Percentiles rank a stretch among this genome's conserved stretches.
phyloP scores from a whole-genome alignment of 2,329 filamentous ascomycete genomes.

The Colletotrichum noveboracense region DNA sequence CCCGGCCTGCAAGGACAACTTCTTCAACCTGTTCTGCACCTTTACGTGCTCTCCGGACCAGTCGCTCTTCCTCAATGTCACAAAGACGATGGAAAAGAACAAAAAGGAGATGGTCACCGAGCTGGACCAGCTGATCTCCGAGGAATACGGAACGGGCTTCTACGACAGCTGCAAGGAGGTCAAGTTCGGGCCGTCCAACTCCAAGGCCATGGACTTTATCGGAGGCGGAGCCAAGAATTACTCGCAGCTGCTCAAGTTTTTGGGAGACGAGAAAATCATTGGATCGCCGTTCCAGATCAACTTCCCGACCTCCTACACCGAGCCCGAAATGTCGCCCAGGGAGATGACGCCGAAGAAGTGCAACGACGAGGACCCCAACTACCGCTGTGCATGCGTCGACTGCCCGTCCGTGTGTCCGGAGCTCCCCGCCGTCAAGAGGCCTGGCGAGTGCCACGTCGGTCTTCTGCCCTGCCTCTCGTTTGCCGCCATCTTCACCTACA shows the following conservation, averaged over 20 bases:
- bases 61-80: slow-evolving; percentile 93
- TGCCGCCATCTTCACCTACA: slow-evolving; percentile 86
- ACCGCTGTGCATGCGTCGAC: slow-evolving; percentile 92
- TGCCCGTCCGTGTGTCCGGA: slow-evolving; percentile 86
- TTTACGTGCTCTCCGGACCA: slow-evolving; percentile 98
- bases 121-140: slow-evolving; percentile 86
- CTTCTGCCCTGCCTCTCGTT: slow-evolving; percentile 93
- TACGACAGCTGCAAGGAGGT: slow-evolving; percentile 99
- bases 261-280: slow-evolving; percentile 88
- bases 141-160: slow-evolving; percentile 85
- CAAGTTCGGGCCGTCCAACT: slow-evolving; percentile 94
- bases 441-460: slow-evolving; percentile 80
- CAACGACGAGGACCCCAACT: slow-evolving; percentile 85
- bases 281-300: slow-evolving; percentile 99
- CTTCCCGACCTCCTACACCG: slow-evolving; percentile 70
- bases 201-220: slow-evolving; percentile 93
- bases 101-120: slow-evolving; percentile 73
- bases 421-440: slow-evolving; percentile 75
- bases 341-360: slow-evolving; percentile 81
- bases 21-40: slow-evolving; percentile 97
- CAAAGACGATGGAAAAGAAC: slow-evolving; percentile 68
- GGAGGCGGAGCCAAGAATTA: slow-evolving; percentile 94
- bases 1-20: slow-evolving; percentile 97
- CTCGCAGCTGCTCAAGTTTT: slow-evolving; percentile 83
- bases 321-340: slow-evolving; percentile 74